These are phyloP conservation scores for Chlamydomonas reinhardtii DNA, from an alignment of 163 green algal genomes.

Conservation along the genomic window DNA sequence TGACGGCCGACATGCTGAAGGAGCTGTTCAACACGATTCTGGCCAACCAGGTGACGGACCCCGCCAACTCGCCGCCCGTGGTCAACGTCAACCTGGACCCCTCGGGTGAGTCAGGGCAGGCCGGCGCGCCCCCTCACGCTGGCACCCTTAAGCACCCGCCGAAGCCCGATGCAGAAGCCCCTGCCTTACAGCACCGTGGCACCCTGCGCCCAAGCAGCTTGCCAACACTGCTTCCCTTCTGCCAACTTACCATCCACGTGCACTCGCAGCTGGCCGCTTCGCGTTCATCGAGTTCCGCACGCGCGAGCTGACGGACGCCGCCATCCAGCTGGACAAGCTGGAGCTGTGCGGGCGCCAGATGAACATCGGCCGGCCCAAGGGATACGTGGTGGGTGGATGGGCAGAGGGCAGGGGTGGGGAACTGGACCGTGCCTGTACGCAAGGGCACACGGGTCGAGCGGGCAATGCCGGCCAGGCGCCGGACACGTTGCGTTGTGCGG, in stretches of 20 bases:
- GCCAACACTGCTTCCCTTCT: too few species aligned
- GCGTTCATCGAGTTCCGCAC: conserved; percentile 88
- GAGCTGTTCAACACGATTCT: conserved; percentile 88
- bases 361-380: conserved; percentile 89
- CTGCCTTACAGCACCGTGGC: too few species aligned
- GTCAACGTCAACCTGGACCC: conserved; percentile 78
- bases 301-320: conserved; percentile 78
- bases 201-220: too few species aligned
- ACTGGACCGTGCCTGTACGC: too few species aligned
- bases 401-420: too few species aligned
- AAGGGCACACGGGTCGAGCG: too few species aligned
- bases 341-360: conserved; percentile 74
- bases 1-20: conserved; percentile 75
- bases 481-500: too few species aligned
- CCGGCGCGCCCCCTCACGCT: too few species aligned
- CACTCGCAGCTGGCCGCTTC: conserved; percentile 70
- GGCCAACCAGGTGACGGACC: conserved; percentile 79
- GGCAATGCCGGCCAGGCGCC: too few species aligned
- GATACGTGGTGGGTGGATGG: conserved; percentile 74
- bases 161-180: too few species aligned
- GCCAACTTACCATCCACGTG: too few species aligned
- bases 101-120: conserved; percentile 36
- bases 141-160: too few species aligned
- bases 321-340: conserved; percentile 86
- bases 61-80: conserved; percentile 78